phyloP scores from a whole-genome alignment of 306 rosid species.

The Ochetophila trinervis region DNA sequence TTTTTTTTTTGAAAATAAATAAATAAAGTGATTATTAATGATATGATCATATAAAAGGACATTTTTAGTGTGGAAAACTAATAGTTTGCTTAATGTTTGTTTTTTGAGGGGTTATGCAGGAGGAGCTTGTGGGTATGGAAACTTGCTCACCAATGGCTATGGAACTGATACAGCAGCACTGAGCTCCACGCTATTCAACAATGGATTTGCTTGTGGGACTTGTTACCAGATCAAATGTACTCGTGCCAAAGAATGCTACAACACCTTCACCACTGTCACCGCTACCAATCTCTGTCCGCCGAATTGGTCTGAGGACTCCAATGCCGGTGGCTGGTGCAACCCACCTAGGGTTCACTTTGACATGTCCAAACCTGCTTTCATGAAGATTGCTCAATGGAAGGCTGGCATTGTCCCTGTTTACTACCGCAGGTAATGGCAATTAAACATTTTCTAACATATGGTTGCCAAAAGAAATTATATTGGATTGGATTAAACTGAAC shows the following conservation, averaged over 20 bases:
- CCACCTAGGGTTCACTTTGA: conserved; percentile 85
- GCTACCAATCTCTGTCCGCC: conserved; percentile 94
- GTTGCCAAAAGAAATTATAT: no score
- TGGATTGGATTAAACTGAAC: no score
- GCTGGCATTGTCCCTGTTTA: conserved; percentile 77
- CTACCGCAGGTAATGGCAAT: conserved; percentile 92
- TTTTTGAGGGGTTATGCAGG: conserved; percentile 33
- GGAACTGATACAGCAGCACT: conserved; percentile 75
- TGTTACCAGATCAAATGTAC: conserved; percentile 77
- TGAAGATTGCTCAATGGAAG: conserved; percentile 72
- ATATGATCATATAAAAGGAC: no score
- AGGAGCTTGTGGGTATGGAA: conserved; percentile 93
- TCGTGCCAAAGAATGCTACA: conserved; percentile 48
- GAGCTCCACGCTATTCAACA: conserved; percentile 77
- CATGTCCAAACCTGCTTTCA: conserved; percentile 91
- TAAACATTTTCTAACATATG: no score
- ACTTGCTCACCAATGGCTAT: conserved; percentile 69
- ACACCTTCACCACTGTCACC: conserved; percentile 56
- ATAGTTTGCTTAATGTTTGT: neutral
- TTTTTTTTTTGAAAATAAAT: no score
- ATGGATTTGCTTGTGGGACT: conserved; percentile 77
- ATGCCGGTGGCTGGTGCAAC: conserved; percentile 94
- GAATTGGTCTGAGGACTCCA: conserved; percentile 63
- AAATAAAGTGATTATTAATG: neutral
- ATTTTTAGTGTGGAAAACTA: no score